A percentile compares a stretch with the other conserved stretches of the same genome.
phyloP scores from a whole-genome alignment of 371 early-diverging fungal species.

The Syncephalis fuscata region DNA sequence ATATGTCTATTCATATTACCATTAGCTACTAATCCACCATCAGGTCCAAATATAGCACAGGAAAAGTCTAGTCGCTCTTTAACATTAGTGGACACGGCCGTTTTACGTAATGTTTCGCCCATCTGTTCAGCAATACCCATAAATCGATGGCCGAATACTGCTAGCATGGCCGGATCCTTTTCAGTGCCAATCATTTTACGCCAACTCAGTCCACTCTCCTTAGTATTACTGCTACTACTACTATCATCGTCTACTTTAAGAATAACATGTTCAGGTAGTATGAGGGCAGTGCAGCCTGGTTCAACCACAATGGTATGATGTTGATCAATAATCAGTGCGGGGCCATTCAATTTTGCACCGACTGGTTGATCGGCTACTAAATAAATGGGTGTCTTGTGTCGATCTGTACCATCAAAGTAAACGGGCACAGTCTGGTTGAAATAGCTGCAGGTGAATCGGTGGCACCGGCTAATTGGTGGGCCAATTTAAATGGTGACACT shows the following conservation, averaged over 20 bases:
- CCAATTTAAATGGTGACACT: too few relatives aligned
- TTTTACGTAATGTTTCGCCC: slow-evolving; percentile 89
- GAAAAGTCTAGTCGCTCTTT: slow-evolving; percentile 94
- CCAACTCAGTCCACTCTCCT: slow-evolving; percentile 6
- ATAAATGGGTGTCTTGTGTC: slow-evolving; percentile 57
- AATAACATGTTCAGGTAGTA: slow-evolving; percentile 64
- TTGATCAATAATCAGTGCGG: slow-evolving; percentile 75
- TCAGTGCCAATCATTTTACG: slow-evolving; percentile 28
- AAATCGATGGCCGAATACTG: slow-evolving; percentile 89
- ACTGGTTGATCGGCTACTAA: slow-evolving; percentile 33
- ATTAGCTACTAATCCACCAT: slow-evolving; percentile 78
- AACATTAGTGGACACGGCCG: slow-evolving; percentile 89
- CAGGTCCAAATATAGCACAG: slow-evolving; percentile 90
- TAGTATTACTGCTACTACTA: background rate
- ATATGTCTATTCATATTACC: slow-evolving; percentile 2
- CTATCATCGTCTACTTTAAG: slow-evolving; percentile 35
- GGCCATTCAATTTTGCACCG: slow-evolving; percentile 61
- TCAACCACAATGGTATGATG: slow-evolving; percentile 81
- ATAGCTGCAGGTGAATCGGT: background rate
- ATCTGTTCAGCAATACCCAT: slow-evolving; percentile 98
- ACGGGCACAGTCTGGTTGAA: slow-evolving; percentile 18
- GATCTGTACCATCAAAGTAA: slow-evolving; percentile 67
- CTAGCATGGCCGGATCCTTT: slow-evolving; percentile 70
- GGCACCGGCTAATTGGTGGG: background rate
- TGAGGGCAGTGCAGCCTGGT: slow-evolving; percentile 51